These are phyloP conservation scores for Platanthera zijinensis DNA, from an alignment of 106 monocot species.

Conservation along the genomic window DNA sequence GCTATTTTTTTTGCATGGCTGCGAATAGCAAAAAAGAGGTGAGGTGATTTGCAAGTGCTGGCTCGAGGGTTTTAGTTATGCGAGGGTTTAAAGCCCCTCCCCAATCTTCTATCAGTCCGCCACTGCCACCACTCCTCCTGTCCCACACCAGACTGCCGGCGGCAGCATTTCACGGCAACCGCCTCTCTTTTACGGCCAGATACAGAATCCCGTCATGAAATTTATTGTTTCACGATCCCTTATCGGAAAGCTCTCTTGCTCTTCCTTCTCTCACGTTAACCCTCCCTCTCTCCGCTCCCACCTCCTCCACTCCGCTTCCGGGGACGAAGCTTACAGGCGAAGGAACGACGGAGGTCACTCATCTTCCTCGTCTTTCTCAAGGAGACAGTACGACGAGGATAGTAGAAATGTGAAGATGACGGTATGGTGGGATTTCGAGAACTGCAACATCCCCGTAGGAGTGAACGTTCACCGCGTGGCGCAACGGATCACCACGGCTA, in stretches of 20 bases:
- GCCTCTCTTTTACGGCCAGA: neutral
- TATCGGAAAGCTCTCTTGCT: neutral
- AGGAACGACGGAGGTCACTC: neutral
- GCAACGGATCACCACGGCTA: slow-evolving; percentile 50
- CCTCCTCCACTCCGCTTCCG: slow-evolving; percentile 7
- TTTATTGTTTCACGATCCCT: neutral
- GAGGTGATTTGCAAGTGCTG: too few species aligned
- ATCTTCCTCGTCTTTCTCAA: neutral
- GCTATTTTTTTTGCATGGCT: too few species aligned
- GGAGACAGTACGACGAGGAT: slow-evolving; percentile 20
- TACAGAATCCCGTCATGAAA: neutral
- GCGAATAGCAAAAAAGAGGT: too few species aligned
- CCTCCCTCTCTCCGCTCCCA: neutral
- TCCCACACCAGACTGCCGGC: too few species aligned
- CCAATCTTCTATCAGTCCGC: too few species aligned
- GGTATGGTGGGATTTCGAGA: slow-evolving; percentile 99
- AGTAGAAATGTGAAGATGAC: slow-evolving; percentile 55
- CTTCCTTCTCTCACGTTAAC: neutral
- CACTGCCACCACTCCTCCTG: too few species aligned
- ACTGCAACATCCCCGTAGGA: slow-evolving; percentile 62
- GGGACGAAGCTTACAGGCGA: neutral
- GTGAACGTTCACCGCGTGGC: slow-evolving; percentile 58
- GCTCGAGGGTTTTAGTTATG: too few species aligned
- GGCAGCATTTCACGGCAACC: too few species aligned
- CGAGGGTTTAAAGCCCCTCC: too few species aligned